These are phyloP conservation scores for Kuraishia cidri DNA, from an alignment of 805 yeast species.

Conservation along the genomic window DNA sequence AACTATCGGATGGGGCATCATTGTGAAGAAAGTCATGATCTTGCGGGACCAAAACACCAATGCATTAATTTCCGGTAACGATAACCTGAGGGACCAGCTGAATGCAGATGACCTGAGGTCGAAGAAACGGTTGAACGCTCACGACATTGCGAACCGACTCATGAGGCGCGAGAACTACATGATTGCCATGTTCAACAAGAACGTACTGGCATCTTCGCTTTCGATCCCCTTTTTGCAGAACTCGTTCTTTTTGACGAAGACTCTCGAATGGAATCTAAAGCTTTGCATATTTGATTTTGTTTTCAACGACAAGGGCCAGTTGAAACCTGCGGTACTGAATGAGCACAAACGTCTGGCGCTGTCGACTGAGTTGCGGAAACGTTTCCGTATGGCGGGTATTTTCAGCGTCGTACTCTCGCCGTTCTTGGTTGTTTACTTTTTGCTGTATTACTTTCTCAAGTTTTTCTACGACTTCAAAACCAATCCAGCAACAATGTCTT, in stretches of 20 bases:
- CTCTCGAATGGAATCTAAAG: conserved; percentile 91
- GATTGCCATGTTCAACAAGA: conserved; percentile 80
- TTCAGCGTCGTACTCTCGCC: conserved; percentile 81
- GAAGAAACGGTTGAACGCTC: conserved; percentile 77
- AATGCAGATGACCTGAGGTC: conserved; percentile 53
- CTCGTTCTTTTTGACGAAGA: conserved; percentile 54
- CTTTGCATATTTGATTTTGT: conserved; percentile 81
- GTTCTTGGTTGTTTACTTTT: conserved; percentile 73
- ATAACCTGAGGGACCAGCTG: conserved; percentile 10
- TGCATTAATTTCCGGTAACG: conserved; percentile 44
- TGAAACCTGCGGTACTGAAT: conserved; percentile 62
- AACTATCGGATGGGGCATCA: conserved; percentile 88
- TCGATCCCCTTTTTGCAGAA: conserved; percentile 23
- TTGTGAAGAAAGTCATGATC: conserved; percentile 66
- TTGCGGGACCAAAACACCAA: conserved; percentile 81
- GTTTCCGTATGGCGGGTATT: conserved; percentile 84
- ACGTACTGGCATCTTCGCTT: conserved; percentile 58
- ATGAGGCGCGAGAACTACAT: conserved; percentile 94
- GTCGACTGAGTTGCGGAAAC: conserved; percentile 59
- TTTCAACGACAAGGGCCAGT: conserved; percentile 77
- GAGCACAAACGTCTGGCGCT: conserved; percentile 60
- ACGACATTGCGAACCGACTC: conserved; percentile 88
- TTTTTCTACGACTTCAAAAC: conserved; percentile 90
- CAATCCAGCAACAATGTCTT: conserved; percentile 74
- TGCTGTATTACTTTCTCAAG: conserved; percentile 75